Conservation (phyloP, 768 basidiomycete species). For the Paxillus ammoniavirescens region DNA sequence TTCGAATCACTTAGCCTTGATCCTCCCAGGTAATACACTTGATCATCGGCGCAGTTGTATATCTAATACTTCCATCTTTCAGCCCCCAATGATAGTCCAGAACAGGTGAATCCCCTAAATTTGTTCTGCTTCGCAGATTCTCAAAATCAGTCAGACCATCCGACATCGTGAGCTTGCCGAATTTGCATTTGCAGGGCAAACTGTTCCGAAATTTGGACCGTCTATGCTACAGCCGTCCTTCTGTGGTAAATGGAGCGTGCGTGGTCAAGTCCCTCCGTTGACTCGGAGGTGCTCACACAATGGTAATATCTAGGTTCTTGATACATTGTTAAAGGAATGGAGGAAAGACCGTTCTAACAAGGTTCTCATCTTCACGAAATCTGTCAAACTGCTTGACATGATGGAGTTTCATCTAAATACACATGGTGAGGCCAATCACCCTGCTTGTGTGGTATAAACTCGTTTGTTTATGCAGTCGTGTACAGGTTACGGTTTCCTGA, state of each 20-base stretch:
- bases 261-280: constrained; percentile 21
- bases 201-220: constrained; percentile 56
- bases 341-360: constrained; percentile 71
- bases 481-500: constrained; percentile 60
- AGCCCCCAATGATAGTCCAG: constrained; percentile 68
- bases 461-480: neutral
- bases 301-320: constrained; percentile 54
- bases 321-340: constrained; percentile 64
- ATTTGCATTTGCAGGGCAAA: constrained; percentile 58
- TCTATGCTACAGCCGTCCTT: constrained; percentile 62
- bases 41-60: neutral
- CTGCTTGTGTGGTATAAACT: neutral
- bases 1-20: constrained; percentile 84
- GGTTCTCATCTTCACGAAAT: constrained; percentile 91
- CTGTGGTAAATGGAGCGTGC: constrained; percentile 85
- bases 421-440: constrained; percentile 38
- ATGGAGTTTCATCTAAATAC: constrained; percentile 70
- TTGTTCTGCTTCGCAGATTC: neutral
- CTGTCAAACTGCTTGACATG: constrained; percentile 87
- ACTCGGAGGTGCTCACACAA: neutral
- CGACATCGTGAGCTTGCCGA: constrained; percentile 63
- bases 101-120: constrained; percentile 48
- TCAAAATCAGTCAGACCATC: constrained; percentile 30
- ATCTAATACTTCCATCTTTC: constrained; percentile 2
- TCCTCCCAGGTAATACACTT: constrained; percentile 65